phyloP scores from a whole-genome alignment of 2,329 filamentous ascomycete species.

The Aspergillus sp. region DNA sequence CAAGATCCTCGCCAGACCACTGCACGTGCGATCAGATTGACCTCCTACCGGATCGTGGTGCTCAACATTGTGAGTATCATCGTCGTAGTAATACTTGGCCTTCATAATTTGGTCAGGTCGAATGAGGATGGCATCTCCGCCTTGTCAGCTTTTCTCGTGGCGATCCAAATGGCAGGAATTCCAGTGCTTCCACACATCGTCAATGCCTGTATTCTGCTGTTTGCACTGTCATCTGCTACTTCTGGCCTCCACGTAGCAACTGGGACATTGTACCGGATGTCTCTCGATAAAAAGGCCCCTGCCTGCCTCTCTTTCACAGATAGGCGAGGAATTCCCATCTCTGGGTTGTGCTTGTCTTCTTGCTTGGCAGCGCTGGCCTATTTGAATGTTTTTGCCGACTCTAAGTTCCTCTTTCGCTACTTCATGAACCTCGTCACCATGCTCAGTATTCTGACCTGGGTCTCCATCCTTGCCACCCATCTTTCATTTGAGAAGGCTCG shows the following conservation, averaged over 20 bases:
- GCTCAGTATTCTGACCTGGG: constrained; percentile 60
- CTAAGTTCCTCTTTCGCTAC: constrained; percentile 53
- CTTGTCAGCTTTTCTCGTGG: constrained; percentile 67
- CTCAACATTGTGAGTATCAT: constrained; percentile 71
- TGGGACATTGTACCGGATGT: constrained; percentile 64
- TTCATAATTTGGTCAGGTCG: constrained; percentile 48
- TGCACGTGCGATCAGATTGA: constrained; percentile 68
- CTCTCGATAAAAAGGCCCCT: constrained; percentile 65
- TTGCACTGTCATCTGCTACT: constrained; percentile 69
- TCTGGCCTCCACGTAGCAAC: constrained; percentile 69
- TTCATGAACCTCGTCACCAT: constrained; percentile 62
- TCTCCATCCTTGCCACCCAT: constrained; percentile 60
- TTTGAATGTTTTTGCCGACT: constrained; percentile 54
- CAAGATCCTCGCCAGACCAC: constrained; percentile 70
- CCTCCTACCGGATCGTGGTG: constrained; percentile 72
- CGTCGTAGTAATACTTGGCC: constrained; percentile 68
- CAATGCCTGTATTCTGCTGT: constrained; percentile 66
- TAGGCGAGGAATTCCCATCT: constrained; percentile 61
- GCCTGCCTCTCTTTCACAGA: constrained; percentile 63
- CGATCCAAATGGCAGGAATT: constrained; percentile 59
- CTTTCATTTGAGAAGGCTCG: constrained; percentile 59
- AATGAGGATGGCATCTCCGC: constrained; percentile 41
- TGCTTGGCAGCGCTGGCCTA: constrained; percentile 60
- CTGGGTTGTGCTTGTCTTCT: constrained; percentile 55
- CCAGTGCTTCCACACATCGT: constrained; percentile 57